These are phyloP conservation scores for Tricharina praecox DNA, from an alignment of 495 filamentous ascomycete species.

Conservation along the genomic window DNA sequence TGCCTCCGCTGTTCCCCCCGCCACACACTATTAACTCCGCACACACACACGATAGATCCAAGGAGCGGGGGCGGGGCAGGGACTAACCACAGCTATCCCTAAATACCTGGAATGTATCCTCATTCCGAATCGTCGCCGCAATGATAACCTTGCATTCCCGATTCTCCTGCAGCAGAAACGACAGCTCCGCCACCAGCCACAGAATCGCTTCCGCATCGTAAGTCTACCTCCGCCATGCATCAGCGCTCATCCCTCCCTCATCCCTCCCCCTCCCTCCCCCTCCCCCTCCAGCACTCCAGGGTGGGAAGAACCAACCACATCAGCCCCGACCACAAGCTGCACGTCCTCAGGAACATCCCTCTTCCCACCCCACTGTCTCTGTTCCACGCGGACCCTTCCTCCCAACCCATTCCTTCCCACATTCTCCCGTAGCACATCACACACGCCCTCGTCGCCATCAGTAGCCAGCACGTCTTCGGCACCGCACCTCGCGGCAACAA, in stretches of 20 bases:
- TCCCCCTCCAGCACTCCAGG: neutral
- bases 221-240: slow-evolving; percentile 31
- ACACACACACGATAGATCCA: neutral
- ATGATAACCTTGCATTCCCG: slow-evolving; percentile 37
- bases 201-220: slow-evolving; percentile 46
- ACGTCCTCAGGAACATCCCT: slow-evolving; percentile 20
- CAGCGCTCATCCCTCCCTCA: neutral
- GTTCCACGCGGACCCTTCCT: slow-evolving; percentile 16
- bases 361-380: slow-evolving; percentile 11
- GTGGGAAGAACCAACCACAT: slow-evolving; percentile 29
- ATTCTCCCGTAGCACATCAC: slow-evolving; percentile 17
- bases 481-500: slow-evolving; percentile 62
- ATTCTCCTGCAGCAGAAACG: slow-evolving; percentile 37
- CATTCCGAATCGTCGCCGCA: slow-evolving; percentile 44
- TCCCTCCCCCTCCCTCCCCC: neutral
- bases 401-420: slow-evolving; percentile 21
- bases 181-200: slow-evolving; percentile 39
- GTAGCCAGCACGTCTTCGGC: slow-evolving; percentile 50
- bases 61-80: neutral
- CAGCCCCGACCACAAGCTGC: slow-evolving; percentile 36
- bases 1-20: neutral
- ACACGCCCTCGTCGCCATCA: slow-evolving; percentile 59
- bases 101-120: slow-evolving; percentile 45
- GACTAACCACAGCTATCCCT: slow-evolving; percentile 40
- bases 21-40: neutral